Conservation (phyloP, 2,329 filamentous ascomycete genomes). For the Plectosphaerella sp. region DNA sequence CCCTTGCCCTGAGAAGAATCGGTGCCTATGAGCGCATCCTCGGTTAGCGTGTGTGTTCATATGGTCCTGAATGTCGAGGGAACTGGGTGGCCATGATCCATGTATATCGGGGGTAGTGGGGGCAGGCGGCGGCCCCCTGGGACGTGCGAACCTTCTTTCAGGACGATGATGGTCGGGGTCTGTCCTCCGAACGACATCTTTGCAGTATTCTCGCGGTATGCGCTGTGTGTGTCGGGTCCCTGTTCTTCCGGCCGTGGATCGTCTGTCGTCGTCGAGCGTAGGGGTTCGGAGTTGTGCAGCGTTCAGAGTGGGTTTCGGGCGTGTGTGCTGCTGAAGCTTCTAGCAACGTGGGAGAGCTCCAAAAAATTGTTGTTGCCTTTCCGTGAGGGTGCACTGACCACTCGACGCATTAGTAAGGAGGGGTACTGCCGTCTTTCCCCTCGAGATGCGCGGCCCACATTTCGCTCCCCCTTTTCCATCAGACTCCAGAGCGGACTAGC, state of each 20-base stretch:
- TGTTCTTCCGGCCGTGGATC: background rate
- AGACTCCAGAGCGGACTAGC: too few relatives aligned
- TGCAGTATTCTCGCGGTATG: constrained; percentile 7
- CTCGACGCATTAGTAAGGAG: constrained; percentile 9
- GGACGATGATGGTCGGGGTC: constrained; percentile 95
- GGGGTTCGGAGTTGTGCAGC: background rate
- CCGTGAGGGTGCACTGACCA: constrained; percentile 14
- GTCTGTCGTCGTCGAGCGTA: background rate
- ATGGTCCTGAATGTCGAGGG: constrained; percentile 4
- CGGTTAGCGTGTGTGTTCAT: background rate
- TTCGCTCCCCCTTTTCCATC: too few relatives aligned
- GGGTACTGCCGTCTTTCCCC: too few relatives aligned
- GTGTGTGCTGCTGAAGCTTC: constrained; percentile 21
- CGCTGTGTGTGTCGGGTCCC: background rate
- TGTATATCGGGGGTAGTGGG: constrained; percentile 26
- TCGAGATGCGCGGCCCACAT: too few relatives aligned
- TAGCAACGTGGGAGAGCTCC: constrained; percentile 28
- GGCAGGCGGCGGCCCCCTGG: constrained; percentile 14
- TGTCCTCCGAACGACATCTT: constrained; percentile 95
- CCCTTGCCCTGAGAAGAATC: constrained; percentile 96
- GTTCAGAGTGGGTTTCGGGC: constrained; percentile 1
- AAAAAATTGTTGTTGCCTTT: constrained; percentile 48
- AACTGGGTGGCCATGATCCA: constrained; percentile 1
- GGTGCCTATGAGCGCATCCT: constrained; percentile 62
- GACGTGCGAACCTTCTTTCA: constrained; percentile 77